Evolutionary conservation across 768 basidiomycete species (phyloP).

Genomic region (Termitomyces titanicus): DNA sequence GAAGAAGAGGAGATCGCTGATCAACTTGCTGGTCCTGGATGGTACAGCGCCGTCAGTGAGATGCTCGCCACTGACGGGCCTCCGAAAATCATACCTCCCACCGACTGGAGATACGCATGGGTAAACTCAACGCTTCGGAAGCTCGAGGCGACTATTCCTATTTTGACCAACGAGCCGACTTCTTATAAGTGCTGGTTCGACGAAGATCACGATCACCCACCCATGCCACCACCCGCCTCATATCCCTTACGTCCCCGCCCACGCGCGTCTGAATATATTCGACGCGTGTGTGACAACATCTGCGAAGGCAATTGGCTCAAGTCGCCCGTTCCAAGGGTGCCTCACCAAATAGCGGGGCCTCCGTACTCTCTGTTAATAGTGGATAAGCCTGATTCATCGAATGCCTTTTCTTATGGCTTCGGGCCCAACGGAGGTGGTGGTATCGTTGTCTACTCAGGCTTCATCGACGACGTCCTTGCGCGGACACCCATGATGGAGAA

Average conservation of each 20-base stretch:
- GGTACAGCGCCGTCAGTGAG: constrained; percentile 80
- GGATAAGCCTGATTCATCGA: constrained; percentile 77
- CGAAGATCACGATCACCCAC: constrained; percentile 43
- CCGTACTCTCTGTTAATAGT: constrained; percentile 91
- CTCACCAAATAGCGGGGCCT: constrained; percentile 69
- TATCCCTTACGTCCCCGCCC: constrained; percentile 85
- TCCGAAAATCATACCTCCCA: constrained; percentile 59
- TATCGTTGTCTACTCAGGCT: constrained; percentile 91
- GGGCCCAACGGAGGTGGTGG: constrained; percentile 90
- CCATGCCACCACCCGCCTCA: constrained; percentile 77
- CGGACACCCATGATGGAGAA: constrained; percentile 30
- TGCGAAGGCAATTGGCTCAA: constrained; percentile 34
- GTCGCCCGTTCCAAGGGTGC: constrained; percentile 26
- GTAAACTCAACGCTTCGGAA: constrained; percentile 73
- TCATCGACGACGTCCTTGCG: constrained; percentile 81
- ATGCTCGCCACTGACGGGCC: constrained; percentile 68
- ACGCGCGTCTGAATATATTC: constrained; percentile 69
- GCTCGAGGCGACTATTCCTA: constrained; percentile 72
- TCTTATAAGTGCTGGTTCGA: constrained; percentile 55
- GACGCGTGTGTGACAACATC: constrained; percentile 47
- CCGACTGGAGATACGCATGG: constrained; percentile 92
- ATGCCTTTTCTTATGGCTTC: constrained; percentile 96
- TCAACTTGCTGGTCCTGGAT: constrained; percentile 79
- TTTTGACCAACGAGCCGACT: constrained; percentile 57
- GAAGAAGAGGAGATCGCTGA: constrained; percentile 89